Conservation (phyloP, 1,139 yeast genomes). For the Geotrichum restrictum region DNA sequence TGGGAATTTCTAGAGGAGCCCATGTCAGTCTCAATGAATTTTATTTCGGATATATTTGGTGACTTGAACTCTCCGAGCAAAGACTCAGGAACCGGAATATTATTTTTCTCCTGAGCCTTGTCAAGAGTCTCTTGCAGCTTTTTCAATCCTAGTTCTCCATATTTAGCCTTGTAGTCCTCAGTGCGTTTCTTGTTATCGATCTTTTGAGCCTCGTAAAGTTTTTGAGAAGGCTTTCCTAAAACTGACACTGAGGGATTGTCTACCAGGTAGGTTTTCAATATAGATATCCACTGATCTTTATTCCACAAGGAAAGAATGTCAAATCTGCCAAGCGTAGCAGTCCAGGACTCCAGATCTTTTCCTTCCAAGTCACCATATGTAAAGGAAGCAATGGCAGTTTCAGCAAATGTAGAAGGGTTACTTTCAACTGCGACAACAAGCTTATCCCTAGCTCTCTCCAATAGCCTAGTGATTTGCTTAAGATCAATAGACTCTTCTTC, state of each 20-base stretch:
- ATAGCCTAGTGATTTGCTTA: slow-evolving; percentile 58
- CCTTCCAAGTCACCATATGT: slow-evolving; percentile 69
- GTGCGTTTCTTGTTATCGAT: slow-evolving; percentile 49
- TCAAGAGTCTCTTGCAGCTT: slow-evolving; percentile 50
- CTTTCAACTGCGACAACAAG: slow-evolving; percentile 64
- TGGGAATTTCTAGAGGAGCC: slow-evolving; percentile 49
- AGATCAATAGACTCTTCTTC: slow-evolving; percentile 54
- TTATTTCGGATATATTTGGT: slow-evolving; percentile 73
- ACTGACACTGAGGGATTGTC: slow-evolving; percentile 70
- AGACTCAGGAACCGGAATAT: slow-evolving; percentile 67
- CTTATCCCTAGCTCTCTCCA: slow-evolving; percentile 62
- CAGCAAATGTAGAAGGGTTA: slow-evolving; percentile 57
- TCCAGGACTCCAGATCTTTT: slow-evolving; percentile 52
- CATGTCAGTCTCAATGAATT: slow-evolving; percentile 66
- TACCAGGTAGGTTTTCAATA: slow-evolving; percentile 54
- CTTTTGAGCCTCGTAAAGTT: slow-evolving; percentile 53
- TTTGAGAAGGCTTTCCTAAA: slow-evolving; percentile 69
- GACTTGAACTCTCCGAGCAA: slow-evolving; percentile 57
- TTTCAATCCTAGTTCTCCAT: slow-evolving; percentile 61
- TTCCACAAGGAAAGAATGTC: slow-evolving; percentile 61
- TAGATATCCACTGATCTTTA: slow-evolving; percentile 59
- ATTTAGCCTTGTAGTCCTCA: slow-evolving; percentile 47
- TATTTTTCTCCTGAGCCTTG: slow-evolving; percentile 64
- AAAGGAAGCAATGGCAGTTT: slow-evolving; percentile 71
- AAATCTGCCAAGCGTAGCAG: slow-evolving; percentile 56